phyloP scores from a whole-genome alignment of 2,329 filamentous ascomycete genomes.

The Lizonia empirigonia region DNA sequence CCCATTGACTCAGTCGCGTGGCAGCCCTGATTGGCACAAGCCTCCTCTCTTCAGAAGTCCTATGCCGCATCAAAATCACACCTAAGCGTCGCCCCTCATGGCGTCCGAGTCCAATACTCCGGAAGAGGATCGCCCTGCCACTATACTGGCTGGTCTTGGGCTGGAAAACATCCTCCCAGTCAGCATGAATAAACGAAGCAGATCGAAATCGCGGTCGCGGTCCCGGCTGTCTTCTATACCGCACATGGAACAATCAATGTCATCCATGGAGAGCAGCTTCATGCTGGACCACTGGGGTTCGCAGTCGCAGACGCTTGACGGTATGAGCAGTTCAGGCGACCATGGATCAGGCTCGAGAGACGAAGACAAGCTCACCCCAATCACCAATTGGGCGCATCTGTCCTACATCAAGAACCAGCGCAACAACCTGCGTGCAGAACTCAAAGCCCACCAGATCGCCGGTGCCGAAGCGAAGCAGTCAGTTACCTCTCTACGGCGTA shows the following conservation, averaged over 20 bases:
- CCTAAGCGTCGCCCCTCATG: constrained; percentile 12
- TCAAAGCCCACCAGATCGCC: constrained; percentile 43
- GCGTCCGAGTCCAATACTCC: constrained; percentile 16
- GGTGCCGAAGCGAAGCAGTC: constrained; percentile 44
- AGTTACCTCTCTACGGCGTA: constrained; percentile 41
- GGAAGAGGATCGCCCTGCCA: constrained; percentile 27
- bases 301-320: constrained; percentile 18
- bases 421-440: constrained; percentile 38
- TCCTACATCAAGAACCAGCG: constrained; percentile 45
- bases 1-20: constrained; percentile 11
- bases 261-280: constrained; percentile 43
- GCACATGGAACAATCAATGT: constrained; percentile 38
- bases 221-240: constrained; percentile 30
- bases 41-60: background rate
- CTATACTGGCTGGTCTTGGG: constrained; percentile 26
- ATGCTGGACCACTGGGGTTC: constrained; percentile 37
- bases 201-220: constrained; percentile 25
- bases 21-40: constrained; percentile 14
- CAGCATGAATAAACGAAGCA: constrained; percentile 31
- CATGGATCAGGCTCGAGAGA: constrained; percentile 21
- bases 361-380: constrained; percentile 33
- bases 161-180: constrained; percentile 40
- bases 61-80: background rate
- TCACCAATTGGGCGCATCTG: constrained; percentile 47
- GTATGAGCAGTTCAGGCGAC: constrained; percentile 18